Conservation (phyloP, 176 grass and related monocot genomes). For the maize (Zea mays) region DNA sequence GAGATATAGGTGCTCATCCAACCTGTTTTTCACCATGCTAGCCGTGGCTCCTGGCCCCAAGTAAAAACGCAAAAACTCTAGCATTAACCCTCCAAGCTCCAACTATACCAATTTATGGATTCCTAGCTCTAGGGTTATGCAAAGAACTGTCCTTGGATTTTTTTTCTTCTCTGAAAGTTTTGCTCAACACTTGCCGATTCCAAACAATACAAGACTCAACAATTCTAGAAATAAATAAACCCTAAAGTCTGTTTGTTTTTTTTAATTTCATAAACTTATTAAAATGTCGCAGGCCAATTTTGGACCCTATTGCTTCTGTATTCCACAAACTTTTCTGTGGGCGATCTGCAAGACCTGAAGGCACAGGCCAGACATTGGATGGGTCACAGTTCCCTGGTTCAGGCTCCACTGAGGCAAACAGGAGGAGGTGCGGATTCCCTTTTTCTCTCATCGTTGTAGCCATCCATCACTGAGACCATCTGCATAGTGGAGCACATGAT, state of each 20-base stretch:
- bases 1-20: neutral
- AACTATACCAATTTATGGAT: neutral
- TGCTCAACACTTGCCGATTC: neutral
- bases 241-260: neutral
- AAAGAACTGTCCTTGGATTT: neutral
- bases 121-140: neutral
- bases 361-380: constrained; percentile 47
- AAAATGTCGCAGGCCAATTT: constrained; percentile 55
- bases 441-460: neutral
- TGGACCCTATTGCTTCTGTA: constrained; percentile 69
- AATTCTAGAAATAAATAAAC: neutral
- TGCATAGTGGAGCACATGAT: neutral
- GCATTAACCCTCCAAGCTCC: neutral
- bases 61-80: neutral
- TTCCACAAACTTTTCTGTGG: constrained; percentile 73
- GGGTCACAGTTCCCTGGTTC: constrained; percentile 66
- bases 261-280: neutral
- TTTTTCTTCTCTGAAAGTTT: neutral
- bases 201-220: neutral
- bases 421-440: constrained; percentile 52
- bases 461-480: neutral
- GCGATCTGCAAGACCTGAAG: constrained; percentile 48
- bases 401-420: constrained; percentile 59
- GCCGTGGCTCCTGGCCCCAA: neutral
- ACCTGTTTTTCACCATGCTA: neutral